Evolutionary conservation across 2,329 filamentous ascomycete genomes (phyloP), one percentile per base, ranked within the genome.

Genomic region (Aspergillus sp.): DNA sequence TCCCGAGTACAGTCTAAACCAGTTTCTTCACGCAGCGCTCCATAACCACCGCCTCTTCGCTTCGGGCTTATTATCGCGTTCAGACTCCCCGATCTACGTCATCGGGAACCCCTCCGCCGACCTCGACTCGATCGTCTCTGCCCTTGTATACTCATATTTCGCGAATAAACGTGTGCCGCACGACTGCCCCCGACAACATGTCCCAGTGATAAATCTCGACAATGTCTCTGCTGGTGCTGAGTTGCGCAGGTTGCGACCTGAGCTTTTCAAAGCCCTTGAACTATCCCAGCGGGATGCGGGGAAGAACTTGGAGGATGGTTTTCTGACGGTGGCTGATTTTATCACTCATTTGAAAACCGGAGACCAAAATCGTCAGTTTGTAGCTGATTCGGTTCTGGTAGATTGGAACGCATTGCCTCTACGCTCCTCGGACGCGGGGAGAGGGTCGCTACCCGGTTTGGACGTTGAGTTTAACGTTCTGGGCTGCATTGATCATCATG

Each of bases 401-500:
- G 77, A 80, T 62, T 79, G 78, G 74, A 80, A 80, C 57, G 73
- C 74, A 0, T 64, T 78, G n/a, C 71, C 76, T 1, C 62, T 69
- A n/a, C 66, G 30, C 73, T 81, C 43, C 80, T 3, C 62, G 5
- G 48, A 83, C 65, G 81, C 80, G 13, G 69, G 68, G 5, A 76
- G 77, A 48, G 83, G 83, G 1, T 71, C 71, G 7, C 67, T 87
- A 2, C 78, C 79, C 26, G 71, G 74, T 0, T 71, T 83, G 47
- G 64, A 71, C 4, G 64, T 71, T 3, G 63, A 66, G 2, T 71
- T 77, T 51, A 72, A 73, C 15, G 78, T 85, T 2, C 66, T 76
- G 3, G 84, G 81, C 4, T 82, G 81, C 45, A 83, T 88, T 54
- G 85, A 88, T 65, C 85, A 88, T 65, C 85, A 87, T 63, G 78